These are phyloP conservation scores for Fistulinella cinereoalba DNA, from an alignment of 1,284 basidiomycete species.

Conservation along the genomic window DNA sequence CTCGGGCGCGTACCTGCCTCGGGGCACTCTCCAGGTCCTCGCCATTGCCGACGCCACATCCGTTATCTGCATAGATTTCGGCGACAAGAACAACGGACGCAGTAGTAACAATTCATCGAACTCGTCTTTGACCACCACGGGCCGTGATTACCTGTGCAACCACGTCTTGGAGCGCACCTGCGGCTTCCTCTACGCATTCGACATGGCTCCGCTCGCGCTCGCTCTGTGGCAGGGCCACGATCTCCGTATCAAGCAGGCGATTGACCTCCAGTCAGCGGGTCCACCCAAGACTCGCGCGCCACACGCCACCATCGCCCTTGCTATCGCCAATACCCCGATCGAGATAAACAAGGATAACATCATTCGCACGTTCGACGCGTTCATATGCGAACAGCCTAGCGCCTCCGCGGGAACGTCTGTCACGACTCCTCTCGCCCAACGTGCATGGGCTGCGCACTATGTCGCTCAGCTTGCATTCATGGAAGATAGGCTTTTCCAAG, in stretches of 20 bases:
- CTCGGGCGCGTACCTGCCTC: slow-evolving; percentile 19
- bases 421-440: slow-evolving; percentile 38
- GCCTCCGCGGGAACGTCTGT: not conserved
- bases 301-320: slow-evolving; percentile 41
- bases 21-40: slow-evolving; percentile 24
- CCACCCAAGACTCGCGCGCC: slow-evolving; percentile 40
- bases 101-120: slow-evolving; percentile 20
- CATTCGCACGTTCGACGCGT: slow-evolving; percentile 37
- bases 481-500: slow-evolving; percentile 19
- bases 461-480: slow-evolving; percentile 21
- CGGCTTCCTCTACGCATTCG: slow-evolving; percentile 42
- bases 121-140: slow-evolving; percentile 10
- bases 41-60: slow-evolving; percentile 30
- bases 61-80: slow-evolving; percentile 28
- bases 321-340: slow-evolving; percentile 41
- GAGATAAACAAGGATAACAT: slow-evolving; percentile 42
- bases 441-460: slow-evolving; percentile 57
- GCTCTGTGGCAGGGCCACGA: slow-evolving; percentile 32
- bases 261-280: slow-evolving; percentile 57
- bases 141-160: slow-evolving; percentile 28
- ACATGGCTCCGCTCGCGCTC: slow-evolving; percentile 41
- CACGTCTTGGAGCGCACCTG: slow-evolving; percentile 35
- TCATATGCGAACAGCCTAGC: slow-evolving; percentile 30
- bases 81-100: slow-evolving; percentile 36
- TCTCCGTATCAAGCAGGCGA: slow-evolving; percentile 37